These are phyloP conservation scores for Tetracladium setigerum DNA, from an alignment of 495 filamentous ascomycete genomes.

Conservation along the genomic window DNA sequence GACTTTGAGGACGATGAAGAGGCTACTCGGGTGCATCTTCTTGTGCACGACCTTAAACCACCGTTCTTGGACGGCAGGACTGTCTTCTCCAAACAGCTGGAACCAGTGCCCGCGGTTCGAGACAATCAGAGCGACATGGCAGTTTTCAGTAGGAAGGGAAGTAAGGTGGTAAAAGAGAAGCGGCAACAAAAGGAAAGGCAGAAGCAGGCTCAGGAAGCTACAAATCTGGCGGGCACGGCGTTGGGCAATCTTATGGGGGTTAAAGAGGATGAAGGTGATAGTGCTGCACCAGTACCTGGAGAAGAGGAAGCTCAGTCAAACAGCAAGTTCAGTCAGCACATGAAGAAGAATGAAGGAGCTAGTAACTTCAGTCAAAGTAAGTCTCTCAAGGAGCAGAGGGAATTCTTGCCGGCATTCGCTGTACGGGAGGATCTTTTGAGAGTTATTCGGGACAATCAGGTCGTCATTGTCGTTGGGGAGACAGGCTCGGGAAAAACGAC, in stretches of 20 bases:
- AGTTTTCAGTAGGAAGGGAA: constrained; percentile 94
- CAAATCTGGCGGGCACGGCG: constrained; percentile 85
- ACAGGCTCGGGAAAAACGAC: constrained; percentile 97
- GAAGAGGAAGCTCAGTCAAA: constrained; percentile 59
- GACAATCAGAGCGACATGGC: constrained; percentile 99
- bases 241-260: constrained; percentile 92
- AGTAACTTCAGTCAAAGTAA: constrained; percentile 93
- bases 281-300: constrained; percentile 65
- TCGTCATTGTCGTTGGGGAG: constrained; percentile 92
- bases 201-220: constrained; percentile 92
- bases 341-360: constrained; percentile 84
- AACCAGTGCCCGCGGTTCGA: constrained; percentile 85
- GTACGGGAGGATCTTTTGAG: constrained; percentile 92
- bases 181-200: constrained; percentile 89
- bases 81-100: constrained; percentile 95
- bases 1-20: constrained; percentile 92
- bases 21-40: constrained; percentile 78
- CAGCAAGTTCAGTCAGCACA: constrained; percentile 83
- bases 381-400: constrained; percentile 81
- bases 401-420: constrained; percentile 93
- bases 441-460: constrained; percentile 94
- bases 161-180: constrained; percentile 83
- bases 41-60: constrained; percentile 90
- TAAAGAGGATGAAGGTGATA: constrained; percentile 91
- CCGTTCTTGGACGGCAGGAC: constrained; percentile 93